Conservation (phyloP, 768 basidiomycete species). For the Podaxis pistillaris region DNA sequence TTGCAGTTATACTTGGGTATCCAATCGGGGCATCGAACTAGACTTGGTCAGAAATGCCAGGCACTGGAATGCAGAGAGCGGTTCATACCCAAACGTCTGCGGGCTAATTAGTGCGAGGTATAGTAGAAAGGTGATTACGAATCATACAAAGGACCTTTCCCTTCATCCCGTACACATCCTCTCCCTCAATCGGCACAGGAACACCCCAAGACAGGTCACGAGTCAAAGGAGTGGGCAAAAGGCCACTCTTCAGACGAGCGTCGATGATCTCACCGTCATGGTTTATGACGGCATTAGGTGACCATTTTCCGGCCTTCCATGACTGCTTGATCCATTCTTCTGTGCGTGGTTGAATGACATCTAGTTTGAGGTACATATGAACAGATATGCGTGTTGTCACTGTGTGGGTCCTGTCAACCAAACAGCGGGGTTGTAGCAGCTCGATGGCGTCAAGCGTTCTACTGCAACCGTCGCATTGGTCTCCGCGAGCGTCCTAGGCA, state of each 20-base stretch:
- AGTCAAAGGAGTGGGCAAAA: slow-evolving; percentile 89
- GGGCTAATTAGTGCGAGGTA: slow-evolving; percentile 8
- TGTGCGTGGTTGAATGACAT: slow-evolving; percentile 75
- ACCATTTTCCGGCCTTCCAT: slow-evolving; percentile 86
- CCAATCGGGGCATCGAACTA: slow-evolving; percentile 97
- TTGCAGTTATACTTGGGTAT: slow-evolving; percentile 95
- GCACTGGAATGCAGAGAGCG: neutral
- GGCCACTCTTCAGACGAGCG: slow-evolving; percentile 79
- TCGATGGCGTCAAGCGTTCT: slow-evolving; percentile 92
- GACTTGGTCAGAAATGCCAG: slow-evolving; percentile 16
- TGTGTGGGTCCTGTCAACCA: slow-evolving; percentile 76
- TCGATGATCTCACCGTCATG: slow-evolving; percentile 86
- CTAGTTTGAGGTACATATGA: slow-evolving; percentile 91
- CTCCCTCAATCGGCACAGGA: slow-evolving; percentile 77
- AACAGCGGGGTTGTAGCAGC: slow-evolving; percentile 91
- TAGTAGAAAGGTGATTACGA: neutral
- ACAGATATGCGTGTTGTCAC: slow-evolving; percentile 75
- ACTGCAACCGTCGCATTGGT: slow-evolving; percentile 95
- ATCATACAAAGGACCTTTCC: slow-evolving; percentile 92
- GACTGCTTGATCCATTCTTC: slow-evolving; percentile 88
- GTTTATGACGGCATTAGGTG: slow-evolving; percentile 88
- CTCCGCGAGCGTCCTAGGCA: slow-evolving; percentile 80
- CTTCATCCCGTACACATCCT: slow-evolving; percentile 82
- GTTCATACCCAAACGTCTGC: slow-evolving; percentile 89
- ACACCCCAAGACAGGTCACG: slow-evolving; percentile 97